Evolutionary conservation across 2,329 filamentous ascomycete species (phyloP).

Genomic region (Apiospora kogelbergensis): DNA sequence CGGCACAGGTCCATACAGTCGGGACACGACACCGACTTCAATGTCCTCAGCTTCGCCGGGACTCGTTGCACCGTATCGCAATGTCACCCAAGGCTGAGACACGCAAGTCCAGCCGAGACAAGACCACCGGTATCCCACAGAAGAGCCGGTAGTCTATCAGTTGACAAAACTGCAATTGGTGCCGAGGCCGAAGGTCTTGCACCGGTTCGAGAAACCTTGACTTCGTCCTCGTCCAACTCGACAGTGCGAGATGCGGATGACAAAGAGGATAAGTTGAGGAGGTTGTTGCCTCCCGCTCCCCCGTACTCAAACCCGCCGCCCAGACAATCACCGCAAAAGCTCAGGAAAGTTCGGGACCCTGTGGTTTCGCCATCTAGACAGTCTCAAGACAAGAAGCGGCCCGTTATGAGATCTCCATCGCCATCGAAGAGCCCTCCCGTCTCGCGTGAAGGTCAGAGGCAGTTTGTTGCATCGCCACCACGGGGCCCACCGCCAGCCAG

Average conservation of each 20-base stretch:
- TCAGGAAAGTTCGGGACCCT: conserved; percentile 39
- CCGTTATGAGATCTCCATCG: conserved; percentile 31
- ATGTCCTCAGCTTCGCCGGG: conserved; percentile 74
- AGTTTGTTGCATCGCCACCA: conserved; percentile 27
- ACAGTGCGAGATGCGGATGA: conserved; percentile 55
- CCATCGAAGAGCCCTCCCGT: conserved; percentile 32
- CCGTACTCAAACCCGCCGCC: conserved; percentile 65
- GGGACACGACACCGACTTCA: conserved; percentile 77
- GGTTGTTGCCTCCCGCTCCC: conserved; percentile 46
- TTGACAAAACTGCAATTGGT: conserved; percentile 45
- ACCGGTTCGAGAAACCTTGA: conserved; percentile 67
- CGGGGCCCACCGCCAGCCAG: conserved; percentile 51
- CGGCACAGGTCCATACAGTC: conserved; percentile 68
- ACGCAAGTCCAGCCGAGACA: conserved; percentile 54
- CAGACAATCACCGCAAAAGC: conserved; percentile 61
- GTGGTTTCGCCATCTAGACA: conserved; percentile 40
- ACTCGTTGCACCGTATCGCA: conserved; percentile 49
- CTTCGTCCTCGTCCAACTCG: conserved; percentile 71
- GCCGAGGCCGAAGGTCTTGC: conserved; percentile 59
- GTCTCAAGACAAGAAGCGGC: conserved; percentile 28
- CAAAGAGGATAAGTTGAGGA: conserved; percentile 45
- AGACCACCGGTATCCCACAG: conserved; percentile 62
- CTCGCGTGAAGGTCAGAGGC: conserved; percentile 26
- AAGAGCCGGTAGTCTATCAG: conserved; percentile 54
- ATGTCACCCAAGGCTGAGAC: conserved; percentile 48